Conservation (phyloP, 1,284 basidiomycete genomes). For the Coniferiporia sulphurascens region DNA sequence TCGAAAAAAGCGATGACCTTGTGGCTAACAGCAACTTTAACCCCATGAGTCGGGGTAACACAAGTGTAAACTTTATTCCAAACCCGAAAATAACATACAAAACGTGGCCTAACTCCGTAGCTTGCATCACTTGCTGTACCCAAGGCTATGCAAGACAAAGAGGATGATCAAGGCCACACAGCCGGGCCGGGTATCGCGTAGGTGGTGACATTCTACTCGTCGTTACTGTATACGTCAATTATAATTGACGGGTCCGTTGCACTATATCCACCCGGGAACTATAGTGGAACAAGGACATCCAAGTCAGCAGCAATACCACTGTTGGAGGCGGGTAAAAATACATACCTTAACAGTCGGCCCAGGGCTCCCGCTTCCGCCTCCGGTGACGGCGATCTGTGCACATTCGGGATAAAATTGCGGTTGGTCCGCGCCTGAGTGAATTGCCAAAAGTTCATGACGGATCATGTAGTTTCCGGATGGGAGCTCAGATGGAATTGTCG, state of each 20-base stretch:
- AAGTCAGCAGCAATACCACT: background rate
- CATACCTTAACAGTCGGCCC: background rate
- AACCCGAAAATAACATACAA: too few species aligned
- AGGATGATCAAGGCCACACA: background rate
- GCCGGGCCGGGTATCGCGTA: conserved; percentile 4
- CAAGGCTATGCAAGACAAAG: background rate
- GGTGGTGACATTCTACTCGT: conserved; percentile 7
- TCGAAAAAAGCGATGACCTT: too few species aligned
- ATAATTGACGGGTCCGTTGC: conserved; percentile 19
- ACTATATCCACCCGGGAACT: background rate
- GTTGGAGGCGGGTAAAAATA: background rate
- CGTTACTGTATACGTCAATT: conserved; percentile 19
- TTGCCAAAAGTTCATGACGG: conserved; percentile 33
- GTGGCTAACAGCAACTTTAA: too few species aligned
- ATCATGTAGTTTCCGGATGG: conserved; percentile 35
- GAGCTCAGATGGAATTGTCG: conserved; percentile 33
- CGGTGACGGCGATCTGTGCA: conserved; percentile 34
- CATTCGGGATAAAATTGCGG: conserved; percentile 38
- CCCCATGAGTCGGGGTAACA: too few species aligned
- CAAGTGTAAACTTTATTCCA: too few species aligned
- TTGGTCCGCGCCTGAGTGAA: conserved; percentile 29
- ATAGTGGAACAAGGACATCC: background rate
- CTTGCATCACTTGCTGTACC: background rate
- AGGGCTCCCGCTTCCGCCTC: conserved; percentile 18
- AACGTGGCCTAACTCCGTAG: too few species aligned